Conservation (phyloP, 345 rosid species). For the Pistacia integerrima region DNA sequence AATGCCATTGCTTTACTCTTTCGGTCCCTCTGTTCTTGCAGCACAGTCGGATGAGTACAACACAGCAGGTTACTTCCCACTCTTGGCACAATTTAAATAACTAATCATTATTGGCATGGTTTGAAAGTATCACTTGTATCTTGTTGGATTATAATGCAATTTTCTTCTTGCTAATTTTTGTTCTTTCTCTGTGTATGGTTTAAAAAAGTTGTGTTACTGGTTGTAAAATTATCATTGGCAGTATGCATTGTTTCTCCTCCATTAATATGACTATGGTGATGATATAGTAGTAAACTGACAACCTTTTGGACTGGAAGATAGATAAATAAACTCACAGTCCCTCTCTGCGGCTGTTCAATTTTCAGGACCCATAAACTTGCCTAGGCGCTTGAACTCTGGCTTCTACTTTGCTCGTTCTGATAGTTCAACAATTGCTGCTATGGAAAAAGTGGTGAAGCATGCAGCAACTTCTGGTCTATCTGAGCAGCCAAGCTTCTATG, state of each 20-base stretch:
- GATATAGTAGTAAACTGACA: not conserved
- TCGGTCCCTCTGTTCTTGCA: conserved; percentile 70
- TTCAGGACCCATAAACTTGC: conserved; percentile 80
- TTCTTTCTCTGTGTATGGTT: not conserved
- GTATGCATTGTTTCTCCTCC: not conserved
- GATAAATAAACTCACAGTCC: not conserved
- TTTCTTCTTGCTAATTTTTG: not conserved
- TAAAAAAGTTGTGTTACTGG: not conserved
- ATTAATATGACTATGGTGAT: not conserved
- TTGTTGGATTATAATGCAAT: not conserved
- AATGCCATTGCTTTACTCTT: conserved; percentile 61
- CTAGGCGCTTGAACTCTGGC: conserved; percentile 89
- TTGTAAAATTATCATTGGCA: not conserved
- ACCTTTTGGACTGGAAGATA: not conserved
- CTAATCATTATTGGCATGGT: not conserved
- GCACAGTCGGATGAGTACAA: conserved; percentile 92
- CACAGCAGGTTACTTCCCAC: conserved; percentile 49
- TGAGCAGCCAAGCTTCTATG: conserved; percentile 96
- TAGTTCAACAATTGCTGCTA: conserved; percentile 61
- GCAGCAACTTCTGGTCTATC: conserved; percentile 75
- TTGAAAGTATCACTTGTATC: conserved; percentile 9
- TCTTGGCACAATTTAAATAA: conserved; percentile 3
- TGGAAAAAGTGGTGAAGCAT: conserved; percentile 90
- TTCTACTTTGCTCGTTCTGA: conserved; percentile 75
- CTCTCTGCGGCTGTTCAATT: conserved; percentile 4